phyloP scores from a whole-genome alignment of 768 basidiomycete species.

The Lactarius hatsudake region DNA sequence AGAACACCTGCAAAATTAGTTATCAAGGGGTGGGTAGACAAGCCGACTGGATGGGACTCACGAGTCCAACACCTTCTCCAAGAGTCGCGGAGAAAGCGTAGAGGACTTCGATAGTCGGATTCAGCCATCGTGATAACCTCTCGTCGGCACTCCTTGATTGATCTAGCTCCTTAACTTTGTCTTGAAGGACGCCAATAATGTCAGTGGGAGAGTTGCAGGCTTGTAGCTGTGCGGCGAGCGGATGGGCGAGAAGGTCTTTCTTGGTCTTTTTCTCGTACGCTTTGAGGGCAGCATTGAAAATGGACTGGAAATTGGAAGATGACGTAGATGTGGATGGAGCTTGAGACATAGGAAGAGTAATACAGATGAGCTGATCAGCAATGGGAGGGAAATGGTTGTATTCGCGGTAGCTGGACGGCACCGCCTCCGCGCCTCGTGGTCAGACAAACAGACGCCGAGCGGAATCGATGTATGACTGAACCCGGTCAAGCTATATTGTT shows the following conservation, averaged over 20 bases:
- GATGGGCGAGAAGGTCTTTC: neutral
- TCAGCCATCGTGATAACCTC: neutral
- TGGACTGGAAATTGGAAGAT: neutral
- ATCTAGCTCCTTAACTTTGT: neutral
- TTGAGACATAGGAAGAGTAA: neutral
- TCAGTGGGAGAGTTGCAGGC: neutral
- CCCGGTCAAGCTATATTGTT: no score
- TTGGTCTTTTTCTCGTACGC: constrained; percentile 1
- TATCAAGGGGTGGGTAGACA: neutral
- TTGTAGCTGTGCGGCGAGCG: neutral
- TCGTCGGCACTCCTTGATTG: neutral
- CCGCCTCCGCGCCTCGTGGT: no score
- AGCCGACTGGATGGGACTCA: neutral
- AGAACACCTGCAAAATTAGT: neutral
- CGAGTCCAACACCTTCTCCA: neutral
- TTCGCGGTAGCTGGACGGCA: no score
- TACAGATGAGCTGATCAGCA: neutral
- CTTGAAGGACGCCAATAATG: neutral
- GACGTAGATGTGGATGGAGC: neutral
- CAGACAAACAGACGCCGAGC: no score
- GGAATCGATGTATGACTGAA: no score
- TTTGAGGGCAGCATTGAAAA: neutral
- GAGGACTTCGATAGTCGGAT: neutral
- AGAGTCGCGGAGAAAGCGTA: neutral
- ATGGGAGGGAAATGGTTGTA: neutral